Conservation (phyloP, 768 basidiomycete genomes). For the Tricholoma bakamatsutake region DNA sequence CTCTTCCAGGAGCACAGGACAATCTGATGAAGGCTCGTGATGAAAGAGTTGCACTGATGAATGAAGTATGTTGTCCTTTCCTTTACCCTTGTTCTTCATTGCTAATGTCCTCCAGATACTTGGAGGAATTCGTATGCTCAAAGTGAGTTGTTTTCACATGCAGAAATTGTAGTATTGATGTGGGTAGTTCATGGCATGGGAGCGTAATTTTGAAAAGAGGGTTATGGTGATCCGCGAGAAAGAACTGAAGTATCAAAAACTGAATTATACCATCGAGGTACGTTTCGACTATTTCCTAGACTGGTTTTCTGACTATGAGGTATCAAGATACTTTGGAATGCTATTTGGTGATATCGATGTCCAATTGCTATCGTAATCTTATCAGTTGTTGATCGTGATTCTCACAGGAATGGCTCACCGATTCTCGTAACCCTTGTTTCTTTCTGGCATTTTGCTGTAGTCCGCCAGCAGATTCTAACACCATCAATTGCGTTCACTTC, state of each 20-base stretch:
- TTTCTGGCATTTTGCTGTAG: conserved; percentile 69
- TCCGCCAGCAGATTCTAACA: conserved; percentile 62
- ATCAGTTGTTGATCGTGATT: not conserved
- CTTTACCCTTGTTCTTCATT: not conserved
- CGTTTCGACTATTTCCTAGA: not conserved
- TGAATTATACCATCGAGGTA: conserved; percentile 86
- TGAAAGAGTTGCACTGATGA: conserved; percentile 88
- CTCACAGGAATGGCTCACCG: conserved; percentile 55
- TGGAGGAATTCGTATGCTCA: conserved; percentile 88
- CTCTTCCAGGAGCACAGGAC: conserved; percentile 49
- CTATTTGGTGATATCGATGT: conserved; percentile 32
- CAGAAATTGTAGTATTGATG: not conserved
- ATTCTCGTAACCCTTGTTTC: conserved; percentile 56
- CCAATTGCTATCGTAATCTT: not conserved
- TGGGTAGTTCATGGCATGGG: conserved; percentile 85
- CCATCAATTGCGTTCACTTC: conserved; percentile 83
- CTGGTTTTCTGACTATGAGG: not conserved
- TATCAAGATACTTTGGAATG: conserved; percentile 38
- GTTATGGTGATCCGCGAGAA: conserved; percentile 70
- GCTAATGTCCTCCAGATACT: conserved; percentile 46
- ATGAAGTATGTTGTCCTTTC: conserved; percentile 38
- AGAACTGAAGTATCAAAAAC: conserved; percentile 77
- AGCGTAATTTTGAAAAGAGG: conserved; percentile 78
- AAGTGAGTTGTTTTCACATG: conserved; percentile 29
- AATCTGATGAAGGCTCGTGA: conserved; percentile 90